Evolutionary conservation across 352 stramenopile species (phyloP).

Genomic region (Pythium folliculosum): DNA sequence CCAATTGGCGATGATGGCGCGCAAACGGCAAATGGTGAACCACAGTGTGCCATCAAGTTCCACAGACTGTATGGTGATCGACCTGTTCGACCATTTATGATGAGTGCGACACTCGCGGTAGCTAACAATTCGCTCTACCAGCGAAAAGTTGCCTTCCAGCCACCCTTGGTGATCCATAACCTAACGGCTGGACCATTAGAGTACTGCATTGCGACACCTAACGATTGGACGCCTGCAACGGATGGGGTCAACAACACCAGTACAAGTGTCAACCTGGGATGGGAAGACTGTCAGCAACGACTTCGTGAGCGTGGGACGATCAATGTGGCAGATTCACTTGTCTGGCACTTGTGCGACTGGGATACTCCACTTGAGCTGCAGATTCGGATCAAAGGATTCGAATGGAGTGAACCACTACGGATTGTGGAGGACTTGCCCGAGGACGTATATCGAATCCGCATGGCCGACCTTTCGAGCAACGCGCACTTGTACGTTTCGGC

Average conservation of each 20-base stretch:
- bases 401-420: constrained; percentile 78
- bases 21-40: constrained; percentile 19
- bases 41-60: constrained; percentile 69
- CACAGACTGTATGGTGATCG: constrained; percentile 74
- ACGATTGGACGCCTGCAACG: constrained; percentile 60
- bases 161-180: constrained; percentile 83
- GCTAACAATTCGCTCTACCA: constrained; percentile 64
- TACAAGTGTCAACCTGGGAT: constrained; percentile 49
- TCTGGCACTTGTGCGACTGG: constrained; percentile 84
- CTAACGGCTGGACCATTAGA: constrained; percentile 70
- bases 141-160: constrained; percentile 73
- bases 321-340: constrained; percentile 70
- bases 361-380: constrained; percentile 77
- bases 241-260: constrained; percentile 41
- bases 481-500: constrained; percentile 71
- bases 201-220: constrained; percentile 72
- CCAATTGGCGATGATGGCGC: constrained; percentile 4
- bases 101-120: constrained; percentile 63
- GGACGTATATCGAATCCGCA: constrained; percentile 56
- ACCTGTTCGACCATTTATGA: constrained; percentile 80
- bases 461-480: constrained; percentile 80
- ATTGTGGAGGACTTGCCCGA: constrained; percentile 55
- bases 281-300: constrained; percentile 77
- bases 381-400: constrained; percentile 83
- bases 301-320: constrained; percentile 80